Base-by-base conservation (phyloP, 2,329 filamentous ascomycete genomes). In the Bipolaris sorokiniana region DNA sequence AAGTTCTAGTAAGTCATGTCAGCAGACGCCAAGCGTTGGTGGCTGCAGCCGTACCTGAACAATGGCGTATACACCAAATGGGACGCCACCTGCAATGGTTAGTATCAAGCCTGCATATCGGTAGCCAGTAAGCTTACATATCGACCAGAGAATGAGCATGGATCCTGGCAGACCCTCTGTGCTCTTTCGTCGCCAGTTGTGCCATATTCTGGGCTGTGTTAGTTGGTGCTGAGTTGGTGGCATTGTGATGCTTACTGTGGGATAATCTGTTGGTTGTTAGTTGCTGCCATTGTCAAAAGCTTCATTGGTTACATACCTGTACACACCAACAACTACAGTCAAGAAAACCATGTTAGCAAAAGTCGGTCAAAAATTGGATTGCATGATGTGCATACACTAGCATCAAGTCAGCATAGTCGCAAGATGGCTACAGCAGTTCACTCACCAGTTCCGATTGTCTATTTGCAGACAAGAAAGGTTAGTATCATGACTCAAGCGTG, bases 81-180 rank as follows among this genome's bases (percentile, higher is more conserved):
- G 82, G 26, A 83, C 78, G 20, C 70, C 71, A 16, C 72, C 73
- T 74, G 49, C 13, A 31, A 15, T 33, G n/a, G 44, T 62, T 20
- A 62, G 56, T 31, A 28, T 33, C 15, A 28, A 11, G 28, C 15
- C 5, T 26, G 18, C 6, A 20, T 15, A 11, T 15, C 15, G 20
- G 40, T 3, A 5, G n/a, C 11, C 36, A 46, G 16, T 40, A 18
- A 46, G 47, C 51, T 62, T 70, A 81, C 84, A 85, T 31, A 80
- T 67, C n/a, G 83, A 85, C 86, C 86, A 89, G 1, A 88, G 71
- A 59, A 88, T 83, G 78, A 88, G 83, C 86, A 88, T 88, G 18
- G 74, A 65, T 0, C 79, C 80, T 0, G 86, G 86, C 2, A 88
- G 74, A 2, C 86, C 86, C 37, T 88, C 85, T 0, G 86, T 88